These are phyloP conservation scores for Sugiyamaella paludigena DNA, from an alignment of 1,139 yeast species.

Conservation along the genomic window DNA sequence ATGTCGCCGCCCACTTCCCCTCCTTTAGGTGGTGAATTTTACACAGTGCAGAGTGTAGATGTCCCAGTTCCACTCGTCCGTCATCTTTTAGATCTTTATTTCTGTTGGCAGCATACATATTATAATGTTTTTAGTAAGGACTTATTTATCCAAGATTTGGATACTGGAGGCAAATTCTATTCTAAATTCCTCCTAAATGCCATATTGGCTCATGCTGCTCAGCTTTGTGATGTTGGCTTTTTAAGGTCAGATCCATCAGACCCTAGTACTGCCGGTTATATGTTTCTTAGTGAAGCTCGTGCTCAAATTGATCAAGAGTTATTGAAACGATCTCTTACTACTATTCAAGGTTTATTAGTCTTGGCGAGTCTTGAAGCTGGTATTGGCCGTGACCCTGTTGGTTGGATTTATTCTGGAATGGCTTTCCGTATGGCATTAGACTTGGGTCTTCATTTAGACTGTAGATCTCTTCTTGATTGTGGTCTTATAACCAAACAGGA, in stretches of 20 bases:
- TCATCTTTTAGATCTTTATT: constrained; percentile 28
- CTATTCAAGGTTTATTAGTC: constrained; percentile 26
- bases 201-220: constrained; percentile 27
- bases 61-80: constrained; percentile 18
- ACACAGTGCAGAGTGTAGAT: constrained; percentile 17
- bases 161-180: constrained; percentile 23
- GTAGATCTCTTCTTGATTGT: constrained; percentile 21
- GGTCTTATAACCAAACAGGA: constrained; percentile 26
- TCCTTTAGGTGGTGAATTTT: constrained; percentile 11
- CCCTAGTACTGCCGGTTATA: constrained; percentile 22
- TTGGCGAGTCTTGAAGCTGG: constrained; percentile 29
- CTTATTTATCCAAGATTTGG: constrained; percentile 25
- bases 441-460: constrained; percentile 29
- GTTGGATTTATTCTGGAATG: constrained; percentile 33
- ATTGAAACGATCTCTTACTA: constrained; percentile 22
- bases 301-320: constrained; percentile 19
- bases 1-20: constrained; percentile 6
- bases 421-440: constrained; percentile 31
- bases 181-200: constrained; percentile 27
- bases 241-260: constrained; percentile 21
- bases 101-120: constrained; percentile 31
- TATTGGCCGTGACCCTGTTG: constrained; percentile 27
- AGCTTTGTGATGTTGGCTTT: constrained; percentile 22
- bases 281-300: constrained; percentile 22
- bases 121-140: constrained; percentile 25